Conservation (phyloP, 148 eudicot genomes). For the Agrostemma githago region DNA sequence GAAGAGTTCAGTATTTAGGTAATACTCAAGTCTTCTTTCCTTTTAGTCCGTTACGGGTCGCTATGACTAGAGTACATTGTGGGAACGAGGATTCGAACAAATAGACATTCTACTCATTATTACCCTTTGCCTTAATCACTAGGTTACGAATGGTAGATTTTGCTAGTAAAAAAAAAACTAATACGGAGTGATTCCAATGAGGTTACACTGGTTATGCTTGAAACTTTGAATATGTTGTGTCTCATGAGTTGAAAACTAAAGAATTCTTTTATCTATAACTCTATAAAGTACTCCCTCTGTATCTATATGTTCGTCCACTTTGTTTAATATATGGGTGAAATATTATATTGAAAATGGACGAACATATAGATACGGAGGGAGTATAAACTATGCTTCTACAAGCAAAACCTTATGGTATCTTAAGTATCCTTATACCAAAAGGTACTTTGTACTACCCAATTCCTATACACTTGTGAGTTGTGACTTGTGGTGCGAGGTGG, state of each 20-base stretch:
- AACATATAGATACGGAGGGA: no score
- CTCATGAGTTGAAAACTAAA: neutral
- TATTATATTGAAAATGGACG: no score
- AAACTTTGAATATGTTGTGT: neutral
- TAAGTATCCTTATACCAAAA: conserved; percentile 9
- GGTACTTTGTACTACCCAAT: neutral
- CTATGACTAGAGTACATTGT: no score
- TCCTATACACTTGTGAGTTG: neutral
- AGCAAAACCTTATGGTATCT: neutral
- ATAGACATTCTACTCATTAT: no score
- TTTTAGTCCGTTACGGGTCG: no score
- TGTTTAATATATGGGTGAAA: no score
- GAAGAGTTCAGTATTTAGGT: neutral
- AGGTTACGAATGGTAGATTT: no score
- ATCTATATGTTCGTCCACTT: no score
- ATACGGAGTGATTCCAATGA: neutral
- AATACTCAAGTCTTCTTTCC: no score
- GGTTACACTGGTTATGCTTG: neutral
- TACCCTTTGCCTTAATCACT: neutral
- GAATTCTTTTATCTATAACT: neutral
- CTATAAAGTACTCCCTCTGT: no score
- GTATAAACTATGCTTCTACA: neutral
- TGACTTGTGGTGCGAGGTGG: neutral
- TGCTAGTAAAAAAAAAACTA: no score
- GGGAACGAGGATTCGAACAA: no score